Evolutionary conservation across 352 stramenopile species (phyloP).

Genomic region (Blastocystis sp.): DNA sequence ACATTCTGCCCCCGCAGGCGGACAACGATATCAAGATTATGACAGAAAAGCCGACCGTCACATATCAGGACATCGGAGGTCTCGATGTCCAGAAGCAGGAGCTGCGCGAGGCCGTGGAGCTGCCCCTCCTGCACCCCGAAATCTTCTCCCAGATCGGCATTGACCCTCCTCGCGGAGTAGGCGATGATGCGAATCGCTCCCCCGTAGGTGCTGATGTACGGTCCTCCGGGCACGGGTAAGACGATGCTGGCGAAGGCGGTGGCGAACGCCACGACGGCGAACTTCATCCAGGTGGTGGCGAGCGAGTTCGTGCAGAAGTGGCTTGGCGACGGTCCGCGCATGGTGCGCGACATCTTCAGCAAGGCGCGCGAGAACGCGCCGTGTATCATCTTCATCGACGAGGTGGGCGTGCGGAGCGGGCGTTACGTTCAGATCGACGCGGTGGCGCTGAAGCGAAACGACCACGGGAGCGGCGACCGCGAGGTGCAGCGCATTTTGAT

Average conservation of each 20-base stretch:
- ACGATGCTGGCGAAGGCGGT: slow-evolving; percentile 99
- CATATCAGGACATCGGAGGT: slow-evolving; percentile 94
- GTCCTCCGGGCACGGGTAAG: slow-evolving; percentile 82
- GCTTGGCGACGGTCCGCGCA: slow-evolving; percentile 90
- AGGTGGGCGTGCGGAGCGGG: slow-evolving; percentile 84
- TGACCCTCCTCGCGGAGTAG: slow-evolving; percentile 93
- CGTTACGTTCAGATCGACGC: slow-evolving; percentile 72
- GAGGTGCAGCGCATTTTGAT: slow-evolving; percentile 96
- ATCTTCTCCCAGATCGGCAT: slow-evolving; percentile 99
- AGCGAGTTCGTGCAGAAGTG: slow-evolving; percentile 99
- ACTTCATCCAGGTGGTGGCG: slow-evolving; percentile 92
- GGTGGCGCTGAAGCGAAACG: slow-evolving; percentile 69
- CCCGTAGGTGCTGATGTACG: slow-evolving; percentile 71
- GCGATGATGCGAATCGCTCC: slow-evolving; percentile 70
- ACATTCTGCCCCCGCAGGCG: slow-evolving; percentile 95
- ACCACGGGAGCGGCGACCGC: slow-evolving; percentile 72
- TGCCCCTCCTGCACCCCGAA: slow-evolving; percentile 97
- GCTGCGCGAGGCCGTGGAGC: slow-evolving; percentile 96
- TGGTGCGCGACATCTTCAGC: slow-evolving; percentile 99
- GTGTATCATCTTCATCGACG: slow-evolving; percentile 99
- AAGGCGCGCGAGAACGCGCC: slow-evolving; percentile 97
- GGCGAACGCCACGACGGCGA: slow-evolving; percentile 94
- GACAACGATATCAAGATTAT: slow-evolving; percentile 98
- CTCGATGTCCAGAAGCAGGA: slow-evolving; percentile 99
- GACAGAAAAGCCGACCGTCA: slow-evolving; percentile 94